A percentile compares a stretch with the other conserved stretches of the same genome.
These are phyloP conservation scores for Didymella arachidicola DNA, from an alignment of 2,329 filamentous ascomycete genomes.

Conservation along the genomic window DNA sequence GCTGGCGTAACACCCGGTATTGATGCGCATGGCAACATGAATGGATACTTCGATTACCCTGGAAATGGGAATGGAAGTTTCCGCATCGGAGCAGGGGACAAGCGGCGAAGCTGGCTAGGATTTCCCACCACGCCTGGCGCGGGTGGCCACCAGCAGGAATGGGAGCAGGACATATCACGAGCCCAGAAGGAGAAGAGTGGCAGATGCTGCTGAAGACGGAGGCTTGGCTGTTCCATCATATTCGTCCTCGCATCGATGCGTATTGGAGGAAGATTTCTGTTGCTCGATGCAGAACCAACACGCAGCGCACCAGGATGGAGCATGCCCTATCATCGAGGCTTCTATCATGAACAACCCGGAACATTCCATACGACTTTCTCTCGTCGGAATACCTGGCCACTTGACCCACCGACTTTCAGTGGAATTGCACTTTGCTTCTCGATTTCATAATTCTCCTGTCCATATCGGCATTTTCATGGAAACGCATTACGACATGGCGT, in stretches of 20 bases:
- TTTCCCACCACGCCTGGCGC: conserved; percentile 59
- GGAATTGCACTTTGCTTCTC: background rate
- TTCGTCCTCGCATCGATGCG: background rate
- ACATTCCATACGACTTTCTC: conserved; percentile 13
- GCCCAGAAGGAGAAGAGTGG: conserved; percentile 45
- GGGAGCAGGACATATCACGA: conserved; percentile 45
- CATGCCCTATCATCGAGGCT: background rate
- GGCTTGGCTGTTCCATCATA: background rate
- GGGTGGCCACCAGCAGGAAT: conserved; percentile 39
- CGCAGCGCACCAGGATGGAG: background rate
- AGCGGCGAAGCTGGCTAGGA: conserved; percentile 71
- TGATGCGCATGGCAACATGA: conserved; percentile 39
- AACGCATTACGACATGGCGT: background rate
- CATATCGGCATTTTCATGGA: conserved; percentile 1
- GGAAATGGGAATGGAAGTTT: conserved; percentile 65
- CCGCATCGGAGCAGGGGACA: conserved; percentile 65
- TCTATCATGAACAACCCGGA: background rate
- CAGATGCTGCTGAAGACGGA: conserved; percentile 42
- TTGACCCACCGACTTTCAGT: conserved; percentile 18
- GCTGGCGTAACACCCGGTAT: conserved; percentile 56
- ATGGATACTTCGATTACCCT: conserved; percentile 59
- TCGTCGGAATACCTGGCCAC: conserved; percentile 27
- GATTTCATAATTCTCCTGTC: background rate
- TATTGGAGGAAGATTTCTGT: background rate
- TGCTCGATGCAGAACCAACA: background rate